These are phyloP conservation scores for Lindgomyces ingoldianus DNA, from an alignment of 495 filamentous ascomycete species.

Conservation along the genomic window DNA sequence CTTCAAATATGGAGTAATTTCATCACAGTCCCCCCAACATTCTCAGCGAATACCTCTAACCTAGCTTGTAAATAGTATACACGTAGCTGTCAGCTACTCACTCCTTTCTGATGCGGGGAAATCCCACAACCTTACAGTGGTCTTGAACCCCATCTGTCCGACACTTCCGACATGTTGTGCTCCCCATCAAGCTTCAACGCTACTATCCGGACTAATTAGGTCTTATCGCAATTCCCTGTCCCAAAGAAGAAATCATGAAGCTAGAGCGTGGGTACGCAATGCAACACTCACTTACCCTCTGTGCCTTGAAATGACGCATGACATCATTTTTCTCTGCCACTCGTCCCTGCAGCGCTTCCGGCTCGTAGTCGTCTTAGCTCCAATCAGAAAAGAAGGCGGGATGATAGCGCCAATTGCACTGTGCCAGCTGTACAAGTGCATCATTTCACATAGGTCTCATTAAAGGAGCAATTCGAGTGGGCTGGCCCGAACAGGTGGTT, in stretches of 20 bases:
- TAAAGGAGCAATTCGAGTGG: slow-evolving; percentile 1
- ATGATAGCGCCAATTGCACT: slow-evolving; percentile 20
- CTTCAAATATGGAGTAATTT: too few species aligned
- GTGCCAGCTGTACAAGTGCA: slow-evolving; percentile 34
- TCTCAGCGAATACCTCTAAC: too few species aligned
- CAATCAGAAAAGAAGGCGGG: slow-evolving; percentile 14
- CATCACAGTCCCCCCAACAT: too few species aligned
- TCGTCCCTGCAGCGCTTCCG: neutral
- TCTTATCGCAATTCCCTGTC: slow-evolving; percentile 2
- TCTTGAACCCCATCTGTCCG: too few species aligned
- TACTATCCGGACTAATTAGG: slow-evolving; percentile 9
- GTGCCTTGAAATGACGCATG: slow-evolving; percentile 13
- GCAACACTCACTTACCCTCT: neutral
- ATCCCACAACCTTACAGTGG: too few species aligned
- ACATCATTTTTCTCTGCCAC: slow-evolving; percentile 14
- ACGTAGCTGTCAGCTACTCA: too few species aligned
- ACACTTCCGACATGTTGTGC: too few species aligned
- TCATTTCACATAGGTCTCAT: slow-evolving; percentile 7
- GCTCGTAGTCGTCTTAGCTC: slow-evolving; percentile 7
- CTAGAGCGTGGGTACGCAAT: slow-evolving; percentile 9
- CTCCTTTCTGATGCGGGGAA: too few species aligned
- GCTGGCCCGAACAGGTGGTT: slow-evolving; percentile 18
- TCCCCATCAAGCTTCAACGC: too few species aligned
- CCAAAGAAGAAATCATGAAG: slow-evolving; percentile 2
- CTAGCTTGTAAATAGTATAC: too few species aligned